These are phyloP conservation scores for Plasmodium gaboni DNA, from an alignment of 169 alveolate species.

Conservation along the genomic window DNA sequence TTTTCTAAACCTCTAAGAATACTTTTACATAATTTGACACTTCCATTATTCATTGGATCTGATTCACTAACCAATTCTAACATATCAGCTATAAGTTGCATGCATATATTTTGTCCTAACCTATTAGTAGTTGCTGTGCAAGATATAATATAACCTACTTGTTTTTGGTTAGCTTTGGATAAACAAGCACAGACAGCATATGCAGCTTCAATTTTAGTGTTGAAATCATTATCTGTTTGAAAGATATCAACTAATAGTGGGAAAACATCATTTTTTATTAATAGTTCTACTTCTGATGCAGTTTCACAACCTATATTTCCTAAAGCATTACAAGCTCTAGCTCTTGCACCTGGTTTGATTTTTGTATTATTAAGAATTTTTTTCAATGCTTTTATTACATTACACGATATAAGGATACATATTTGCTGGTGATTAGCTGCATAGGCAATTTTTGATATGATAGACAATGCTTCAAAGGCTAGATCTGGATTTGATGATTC, in stretches of 20 bases:
- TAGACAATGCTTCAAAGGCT: slow-evolving; percentile 90
- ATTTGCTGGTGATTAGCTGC: slow-evolving; percentile 87
- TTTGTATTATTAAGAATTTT: slow-evolving; percentile 86
- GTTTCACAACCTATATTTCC: slow-evolving; percentile 92
- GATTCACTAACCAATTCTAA: slow-evolving; percentile 87
- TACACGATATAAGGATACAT: slow-evolving; percentile 81
- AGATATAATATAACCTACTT: slow-evolving; percentile 89
- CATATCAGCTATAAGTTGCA: slow-evolving; percentile 88
- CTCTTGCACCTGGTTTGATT: slow-evolving; percentile 84
- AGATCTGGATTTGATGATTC: slow-evolving; percentile 79
- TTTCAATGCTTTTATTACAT: slow-evolving; percentile 85
- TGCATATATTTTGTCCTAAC: slow-evolving; percentile 78
- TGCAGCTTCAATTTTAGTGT: slow-evolving; percentile 90
- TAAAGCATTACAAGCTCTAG: slow-evolving; percentile 91
- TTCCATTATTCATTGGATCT: slow-evolving; percentile 89
- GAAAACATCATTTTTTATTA: slow-evolving; percentile 87
- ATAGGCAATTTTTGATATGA: slow-evolving; percentile 89
- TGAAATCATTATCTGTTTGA: slow-evolving; percentile 86
- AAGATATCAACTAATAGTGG: slow-evolving; percentile 86
- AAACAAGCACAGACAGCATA: slow-evolving; percentile 92
- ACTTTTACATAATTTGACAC: slow-evolving; percentile 88
- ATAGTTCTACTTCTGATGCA: slow-evolving; percentile 85
- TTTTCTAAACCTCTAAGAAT: slow-evolving; percentile 89
- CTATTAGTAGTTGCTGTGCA: slow-evolving; percentile 83
- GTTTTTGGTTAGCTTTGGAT: slow-evolving; percentile 86